A percentile compares a stretch with the other conserved stretches of the same genome.
Evolutionary conservation across 2,329 filamentous ascomycete species (phyloP).

Genomic region (Thielaviopsis musarum): DNA sequence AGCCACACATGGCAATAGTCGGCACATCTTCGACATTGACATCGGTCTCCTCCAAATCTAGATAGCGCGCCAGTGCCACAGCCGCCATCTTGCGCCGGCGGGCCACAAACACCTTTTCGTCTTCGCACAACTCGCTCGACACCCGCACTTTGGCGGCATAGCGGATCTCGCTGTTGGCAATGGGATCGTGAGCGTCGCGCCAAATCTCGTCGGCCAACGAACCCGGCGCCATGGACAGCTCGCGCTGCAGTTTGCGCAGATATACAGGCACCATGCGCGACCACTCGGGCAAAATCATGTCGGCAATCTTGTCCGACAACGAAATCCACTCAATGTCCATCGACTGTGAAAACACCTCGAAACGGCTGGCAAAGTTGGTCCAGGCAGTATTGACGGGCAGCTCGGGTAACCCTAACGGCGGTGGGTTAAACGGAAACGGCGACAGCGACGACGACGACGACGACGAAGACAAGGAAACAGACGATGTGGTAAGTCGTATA

Average conservation of each 20-base stretch:
- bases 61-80: conserved; percentile 64
- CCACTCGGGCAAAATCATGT: conserved; percentile 69
- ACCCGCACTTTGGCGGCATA: conserved; percentile 71
- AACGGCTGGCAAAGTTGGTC: conserved; percentile 28
- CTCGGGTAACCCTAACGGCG: conserved; percentile 6
- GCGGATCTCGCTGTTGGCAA: conserved; percentile 71
- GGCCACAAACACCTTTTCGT: conserved; percentile 60
- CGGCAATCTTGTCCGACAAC: conserved; percentile 44
- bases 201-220: conserved; percentile 88
- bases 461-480: not conserved
- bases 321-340: conserved; percentile 38
- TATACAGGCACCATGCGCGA: conserved; percentile 58
- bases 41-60: conserved; percentile 58
- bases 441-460: not conserved
- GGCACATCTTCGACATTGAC: conserved; percentile 91
- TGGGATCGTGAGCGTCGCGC: conserved; percentile 72
- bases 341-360: conserved; percentile 36
- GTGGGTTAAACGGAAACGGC: not conserved
- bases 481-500: not conserved
- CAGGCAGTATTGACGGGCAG: conserved; percentile 23
- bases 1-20: conserved; percentile 84
- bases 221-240: conserved; percentile 73
- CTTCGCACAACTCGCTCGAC: conserved; percentile 61
- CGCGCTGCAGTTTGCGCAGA: conserved; percentile 66
- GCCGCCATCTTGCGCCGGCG: conserved; percentile 52